Conservation (phyloP, 768 basidiomycete genomes). For the Pisolithus sp. region DNA sequence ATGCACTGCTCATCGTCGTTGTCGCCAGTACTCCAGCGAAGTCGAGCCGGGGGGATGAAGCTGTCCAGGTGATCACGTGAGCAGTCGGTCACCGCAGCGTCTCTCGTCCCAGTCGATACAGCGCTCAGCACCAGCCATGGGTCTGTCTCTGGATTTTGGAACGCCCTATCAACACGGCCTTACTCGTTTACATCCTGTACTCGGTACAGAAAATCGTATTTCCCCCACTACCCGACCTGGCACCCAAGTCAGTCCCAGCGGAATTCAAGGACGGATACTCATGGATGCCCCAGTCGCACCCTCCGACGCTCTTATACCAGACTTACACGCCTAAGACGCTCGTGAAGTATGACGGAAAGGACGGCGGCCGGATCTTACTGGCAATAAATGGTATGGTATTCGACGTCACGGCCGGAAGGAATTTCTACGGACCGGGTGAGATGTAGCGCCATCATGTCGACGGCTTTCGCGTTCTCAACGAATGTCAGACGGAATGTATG, state of each 20-base stretch:
- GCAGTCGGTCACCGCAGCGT: conserved; percentile 17
- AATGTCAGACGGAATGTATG: conserved; percentile 82
- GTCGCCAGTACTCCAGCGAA: not conserved
- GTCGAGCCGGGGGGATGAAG: no score
- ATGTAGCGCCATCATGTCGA: not conserved
- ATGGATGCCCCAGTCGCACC: conserved; percentile 84
- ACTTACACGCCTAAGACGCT: conserved; percentile 77
- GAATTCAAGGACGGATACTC: conserved; percentile 84
- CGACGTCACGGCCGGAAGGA: conserved; percentile 83
- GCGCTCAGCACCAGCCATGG: conserved; percentile 17
- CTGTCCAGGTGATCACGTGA: conserved; percentile 11
- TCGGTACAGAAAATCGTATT: conserved; percentile 68
- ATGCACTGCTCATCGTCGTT: conserved; percentile 40
- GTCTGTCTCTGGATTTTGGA: conserved; percentile 45
- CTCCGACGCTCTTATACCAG: conserved; percentile 69
- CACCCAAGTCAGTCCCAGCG: conserved; percentile 44
- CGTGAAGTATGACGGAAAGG: conserved; percentile 54
- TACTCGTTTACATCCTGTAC: conserved; percentile 75
- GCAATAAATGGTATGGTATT: conserved; percentile 87
- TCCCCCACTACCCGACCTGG: conserved; percentile 44
- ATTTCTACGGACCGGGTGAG: conserved; percentile 94
- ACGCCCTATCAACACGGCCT: conserved; percentile 74
- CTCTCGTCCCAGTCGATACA: conserved; percentile 5
- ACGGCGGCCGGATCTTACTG: conserved; percentile 70
- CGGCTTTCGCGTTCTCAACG: conserved; percentile 1